Evolutionary conservation across 192 early-diverging fungal genomes (phyloP).

Genomic region (Backusella mclennaniae): DNA sequence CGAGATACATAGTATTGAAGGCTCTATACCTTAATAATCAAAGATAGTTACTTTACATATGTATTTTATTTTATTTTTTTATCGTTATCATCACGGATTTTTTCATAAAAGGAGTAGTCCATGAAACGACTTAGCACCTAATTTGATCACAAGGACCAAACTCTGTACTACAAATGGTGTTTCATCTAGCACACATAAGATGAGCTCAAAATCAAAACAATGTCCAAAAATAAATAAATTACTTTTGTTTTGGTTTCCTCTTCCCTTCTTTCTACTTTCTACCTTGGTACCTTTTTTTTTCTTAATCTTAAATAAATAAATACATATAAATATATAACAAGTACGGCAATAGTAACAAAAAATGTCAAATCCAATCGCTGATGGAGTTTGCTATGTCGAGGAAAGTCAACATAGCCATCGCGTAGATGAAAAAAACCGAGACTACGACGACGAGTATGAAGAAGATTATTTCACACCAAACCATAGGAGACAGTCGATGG

Average conservation of each 20-base stretch:
- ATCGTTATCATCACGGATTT: neutral
- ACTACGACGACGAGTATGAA: neutral
- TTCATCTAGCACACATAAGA: conserved; percentile 6
- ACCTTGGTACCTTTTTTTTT: neutral
- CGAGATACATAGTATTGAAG: neutral
- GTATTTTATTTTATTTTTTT: neutral
- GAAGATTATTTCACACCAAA: neutral
- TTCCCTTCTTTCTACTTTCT: neutral
- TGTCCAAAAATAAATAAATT: neutral
- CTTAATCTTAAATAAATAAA: neutral
- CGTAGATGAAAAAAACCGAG: neutral
- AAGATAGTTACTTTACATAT: neutral
- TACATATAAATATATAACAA: neutral
- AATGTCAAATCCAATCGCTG: neutral
- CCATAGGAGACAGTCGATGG: neutral
- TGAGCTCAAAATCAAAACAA: conserved; percentile 9
- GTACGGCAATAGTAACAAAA: neutral
- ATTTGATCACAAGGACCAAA: neutral
- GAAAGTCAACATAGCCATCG: neutral
- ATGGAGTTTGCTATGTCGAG: neutral
- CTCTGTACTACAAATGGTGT: neutral
- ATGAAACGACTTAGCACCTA: neutral
- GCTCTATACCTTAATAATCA: neutral
- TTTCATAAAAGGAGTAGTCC: neutral
- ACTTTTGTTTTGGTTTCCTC: neutral